These are phyloP conservation scores for Eucalyptus paniculata DNA, from an alignment of 345 rosid genomes.

Conservation along the genomic window DNA sequence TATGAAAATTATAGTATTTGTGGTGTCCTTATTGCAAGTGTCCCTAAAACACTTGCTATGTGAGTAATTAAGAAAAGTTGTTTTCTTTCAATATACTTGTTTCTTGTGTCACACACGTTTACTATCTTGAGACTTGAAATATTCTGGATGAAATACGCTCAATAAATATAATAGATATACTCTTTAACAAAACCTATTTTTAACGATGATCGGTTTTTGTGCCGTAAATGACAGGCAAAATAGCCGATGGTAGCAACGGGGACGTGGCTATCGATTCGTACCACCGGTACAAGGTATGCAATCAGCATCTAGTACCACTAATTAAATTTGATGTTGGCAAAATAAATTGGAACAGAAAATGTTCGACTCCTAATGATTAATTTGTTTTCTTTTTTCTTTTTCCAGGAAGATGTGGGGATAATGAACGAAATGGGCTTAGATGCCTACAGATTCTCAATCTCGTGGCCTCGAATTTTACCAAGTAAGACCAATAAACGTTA, in stretches of 20 bases:
- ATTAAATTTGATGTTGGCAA: neutral
- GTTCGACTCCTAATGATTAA: neutral
- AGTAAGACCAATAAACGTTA: neutral
- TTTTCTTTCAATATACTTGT: neutral
- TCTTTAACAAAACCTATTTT: neutral
- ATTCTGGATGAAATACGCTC: neutral
- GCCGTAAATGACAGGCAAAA: conserved; percentile 10
- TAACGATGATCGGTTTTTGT: neutral
- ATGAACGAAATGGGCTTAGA: conserved; percentile 24
- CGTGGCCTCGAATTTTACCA: conserved; percentile 29
- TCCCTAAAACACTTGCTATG: neutral
- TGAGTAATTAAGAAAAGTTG: neutral
- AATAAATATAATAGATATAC: neutral
- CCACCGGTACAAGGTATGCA: conserved; percentile 36
- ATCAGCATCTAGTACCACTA: neutral
- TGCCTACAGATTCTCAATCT: conserved; percentile 25
- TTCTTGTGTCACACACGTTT: neutral
- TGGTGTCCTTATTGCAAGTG: too few relatives aligned
- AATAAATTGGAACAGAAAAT: neutral
- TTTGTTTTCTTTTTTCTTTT: neutral
- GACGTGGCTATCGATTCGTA: conserved; percentile 36
- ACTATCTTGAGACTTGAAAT: neutral
- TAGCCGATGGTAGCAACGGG: conserved; percentile 30
- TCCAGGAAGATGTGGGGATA: conserved; percentile 14
- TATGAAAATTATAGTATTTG: too few relatives aligned